phyloP scores from a whole-genome alignment of 2,329 filamentous ascomycete genomes.

The Xylaria hypoxylon region DNA sequence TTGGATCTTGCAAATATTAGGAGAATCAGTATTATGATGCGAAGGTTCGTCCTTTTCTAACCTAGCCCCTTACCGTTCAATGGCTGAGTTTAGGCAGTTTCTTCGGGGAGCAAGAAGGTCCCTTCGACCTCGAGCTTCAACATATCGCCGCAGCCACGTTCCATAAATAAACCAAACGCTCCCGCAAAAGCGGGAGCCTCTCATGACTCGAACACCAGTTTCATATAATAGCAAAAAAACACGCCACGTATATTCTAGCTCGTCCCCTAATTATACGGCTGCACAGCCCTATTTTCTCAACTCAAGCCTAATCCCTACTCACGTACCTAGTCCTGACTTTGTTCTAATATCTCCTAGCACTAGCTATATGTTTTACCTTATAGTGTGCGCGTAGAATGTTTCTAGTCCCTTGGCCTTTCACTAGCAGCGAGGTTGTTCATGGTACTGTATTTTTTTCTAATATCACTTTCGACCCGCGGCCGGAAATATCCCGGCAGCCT shows the following conservation, averaged over 20 bases:
- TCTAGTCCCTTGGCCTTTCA: neutral
- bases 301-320: neutral
- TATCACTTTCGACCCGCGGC: neutral
- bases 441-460: neutral
- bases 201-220: neutral
- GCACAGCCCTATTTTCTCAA: neutral
- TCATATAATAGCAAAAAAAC: neutral
- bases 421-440: neutral
- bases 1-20: constrained; percentile 71
- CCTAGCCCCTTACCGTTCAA: neutral
- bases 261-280: neutral
- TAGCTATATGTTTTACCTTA: neutral
- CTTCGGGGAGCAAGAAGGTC: constrained; percentile 78
- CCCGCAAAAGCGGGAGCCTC: neutral
- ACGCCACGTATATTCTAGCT: neutral
- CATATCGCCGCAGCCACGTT: constrained; percentile 61
- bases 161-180: neutral
- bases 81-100: constrained; percentile 63
- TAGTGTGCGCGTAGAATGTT: neutral
- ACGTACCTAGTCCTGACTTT: too few species aligned
- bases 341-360: neutral
- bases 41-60: constrained; percentile 68
- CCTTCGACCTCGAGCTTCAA: constrained; percentile 69
- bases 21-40: constrained; percentile 81
- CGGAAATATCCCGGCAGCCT: neutral